Evolutionary conservation across 1,284 basidiomycete genomes (phyloP).

Genomic region (Cutaneotrichosporon sp.): DNA sequence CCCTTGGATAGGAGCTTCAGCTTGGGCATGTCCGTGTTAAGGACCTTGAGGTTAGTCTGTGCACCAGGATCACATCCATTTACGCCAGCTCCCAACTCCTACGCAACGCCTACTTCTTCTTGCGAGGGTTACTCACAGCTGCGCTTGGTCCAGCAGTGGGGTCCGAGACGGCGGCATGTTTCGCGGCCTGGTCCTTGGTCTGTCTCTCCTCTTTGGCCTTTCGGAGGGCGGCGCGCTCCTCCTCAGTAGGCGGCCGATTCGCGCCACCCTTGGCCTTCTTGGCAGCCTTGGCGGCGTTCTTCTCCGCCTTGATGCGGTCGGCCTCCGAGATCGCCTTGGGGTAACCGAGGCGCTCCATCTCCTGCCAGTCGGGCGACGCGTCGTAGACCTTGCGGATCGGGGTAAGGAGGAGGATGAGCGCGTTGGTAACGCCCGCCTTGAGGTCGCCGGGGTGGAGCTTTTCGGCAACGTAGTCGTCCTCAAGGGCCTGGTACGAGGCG

Average conservation of each 20-base stretch:
- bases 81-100: background rate
- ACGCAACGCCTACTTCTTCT: background rate
- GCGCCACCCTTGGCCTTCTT: conserved; percentile 26
- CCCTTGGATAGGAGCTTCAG: conserved; percentile 71
- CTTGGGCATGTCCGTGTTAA: conserved; percentile 54
- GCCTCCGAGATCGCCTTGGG: conserved; percentile 54
- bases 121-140: conserved; percentile 2
- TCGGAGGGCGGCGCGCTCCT: conserved; percentile 46
- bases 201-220: conserved; percentile 49
- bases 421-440: conserved; percentile 76
- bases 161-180: conserved; percentile 22
- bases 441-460: conserved; percentile 87
- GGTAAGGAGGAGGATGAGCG: conserved; percentile 72
- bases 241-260: conserved; percentile 46
- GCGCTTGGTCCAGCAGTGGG: conserved; percentile 10
- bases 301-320: conserved; percentile 29
- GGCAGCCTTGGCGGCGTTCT: conserved; percentile 26
- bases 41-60: conserved; percentile 22
- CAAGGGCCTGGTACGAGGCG: conserved; percentile 64
- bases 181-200: conserved; percentile 43
- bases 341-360: conserved; percentile 76
- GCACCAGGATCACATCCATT: conserved; percentile 6
- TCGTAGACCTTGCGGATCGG: conserved; percentile 80
- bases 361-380: conserved; percentile 75
- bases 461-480: conserved; percentile 73